Conservation (phyloP, 2,329 filamentous ascomycete species). For the Seiridium cupressi region DNA sequence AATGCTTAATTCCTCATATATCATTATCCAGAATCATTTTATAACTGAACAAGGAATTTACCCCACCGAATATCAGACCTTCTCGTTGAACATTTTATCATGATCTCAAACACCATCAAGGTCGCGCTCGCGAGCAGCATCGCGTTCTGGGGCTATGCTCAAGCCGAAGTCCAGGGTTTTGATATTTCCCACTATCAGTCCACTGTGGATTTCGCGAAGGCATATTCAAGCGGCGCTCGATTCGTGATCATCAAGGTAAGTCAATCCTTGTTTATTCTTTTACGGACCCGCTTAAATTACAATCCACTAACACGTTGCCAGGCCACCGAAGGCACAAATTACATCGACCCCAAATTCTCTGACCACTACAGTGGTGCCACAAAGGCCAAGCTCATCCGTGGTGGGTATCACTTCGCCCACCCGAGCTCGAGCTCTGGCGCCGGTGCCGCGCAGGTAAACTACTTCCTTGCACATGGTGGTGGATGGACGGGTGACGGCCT, state of each 20-base stretch:
- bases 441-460: conserved; percentile 47
- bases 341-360: conserved; percentile 43
- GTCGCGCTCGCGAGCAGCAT: conserved; percentile 1
- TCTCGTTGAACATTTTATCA: neutral
- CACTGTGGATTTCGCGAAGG: conserved; percentile 33
- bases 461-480: conserved; percentile 51
- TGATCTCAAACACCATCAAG: neutral
- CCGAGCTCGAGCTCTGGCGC: conserved; percentile 33
- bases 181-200: conserved; percentile 40
- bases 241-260: conserved; percentile 44
- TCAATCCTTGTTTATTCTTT: neutral
- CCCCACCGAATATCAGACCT: neutral
- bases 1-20: no score
- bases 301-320: conserved; percentile 17
- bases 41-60: neutral
- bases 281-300: neutral
- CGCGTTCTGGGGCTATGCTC: conserved; percentile 10
- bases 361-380: conserved; percentile 49
- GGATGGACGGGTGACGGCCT: conserved; percentile 52
- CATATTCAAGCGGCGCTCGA: conserved; percentile 36
- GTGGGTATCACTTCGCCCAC: conserved; percentile 55
- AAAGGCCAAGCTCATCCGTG: conserved; percentile 49
- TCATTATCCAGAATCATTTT: no score
- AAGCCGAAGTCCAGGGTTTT: conserved; percentile 36
- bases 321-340: conserved; percentile 52